These are phyloP conservation scores for Aspergillus pseudoglaucus DNA, from an alignment of 2,329 filamentous ascomycete species.

Conservation along the genomic window DNA sequence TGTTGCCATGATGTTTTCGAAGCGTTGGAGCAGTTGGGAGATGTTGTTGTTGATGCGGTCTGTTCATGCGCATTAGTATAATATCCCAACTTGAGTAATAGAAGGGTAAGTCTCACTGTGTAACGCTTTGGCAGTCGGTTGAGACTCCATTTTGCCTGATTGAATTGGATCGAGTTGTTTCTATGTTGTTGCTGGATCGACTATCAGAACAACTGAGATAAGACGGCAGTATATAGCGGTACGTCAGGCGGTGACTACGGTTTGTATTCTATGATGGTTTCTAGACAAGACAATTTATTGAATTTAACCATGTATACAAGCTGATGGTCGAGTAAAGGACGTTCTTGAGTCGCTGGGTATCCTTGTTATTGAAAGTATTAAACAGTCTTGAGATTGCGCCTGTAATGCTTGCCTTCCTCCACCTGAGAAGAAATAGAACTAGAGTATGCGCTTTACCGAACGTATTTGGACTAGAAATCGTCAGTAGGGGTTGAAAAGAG, in stretches of 20 bases:
- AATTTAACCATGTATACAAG: too few species aligned
- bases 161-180: not conserved
- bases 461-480: constrained; percentile 41
- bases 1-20: constrained; percentile 50
- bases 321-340: too few species aligned
- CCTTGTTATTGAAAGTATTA: too few species aligned
- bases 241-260: not conserved
- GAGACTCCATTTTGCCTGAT: constrained; percentile 24
- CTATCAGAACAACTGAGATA: not conserved
- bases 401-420: not conserved
- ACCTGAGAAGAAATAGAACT: too few species aligned
- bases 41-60: constrained; percentile 41
- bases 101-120: constrained; percentile 15
- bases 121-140: constrained; percentile 22
- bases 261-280: too few species aligned
- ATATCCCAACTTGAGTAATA: not conserved
- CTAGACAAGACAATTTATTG: too few species aligned
- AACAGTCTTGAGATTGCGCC: too few species aligned
- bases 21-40: constrained; percentile 45
- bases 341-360: too few species aligned
- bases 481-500: constrained; percentile 2
- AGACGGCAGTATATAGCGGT: not conserved
- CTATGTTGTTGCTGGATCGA: not conserved
- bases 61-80: constrained; percentile 12
- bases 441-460: constrained; percentile 29